Evolutionary conservation across 1,284 basidiomycete species (phyloP).

Genomic region (Anthracocystis walkeri): DNA sequence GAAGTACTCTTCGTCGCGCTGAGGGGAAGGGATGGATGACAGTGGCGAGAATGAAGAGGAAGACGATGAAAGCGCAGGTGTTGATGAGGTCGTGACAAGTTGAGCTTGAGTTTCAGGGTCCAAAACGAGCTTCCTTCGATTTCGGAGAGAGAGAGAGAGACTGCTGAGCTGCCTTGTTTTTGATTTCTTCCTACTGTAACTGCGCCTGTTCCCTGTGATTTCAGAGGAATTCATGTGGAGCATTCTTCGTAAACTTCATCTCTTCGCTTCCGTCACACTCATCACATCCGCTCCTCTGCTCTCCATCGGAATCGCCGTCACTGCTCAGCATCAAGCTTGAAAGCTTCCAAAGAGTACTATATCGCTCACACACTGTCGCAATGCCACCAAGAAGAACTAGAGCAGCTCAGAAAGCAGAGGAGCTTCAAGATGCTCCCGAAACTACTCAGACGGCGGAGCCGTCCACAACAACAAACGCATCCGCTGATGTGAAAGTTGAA

Average conservation of each 20-base stretch:
- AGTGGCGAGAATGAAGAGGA: background rate
- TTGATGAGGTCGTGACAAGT: slow-evolving; percentile 13
- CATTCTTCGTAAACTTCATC: background rate
- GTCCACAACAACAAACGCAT: background rate
- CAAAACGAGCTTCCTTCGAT: background rate
- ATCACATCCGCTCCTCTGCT: background rate
- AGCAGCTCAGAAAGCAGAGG: slow-evolving; percentile 26
- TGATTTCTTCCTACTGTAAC: background rate
- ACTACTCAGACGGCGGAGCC: background rate
- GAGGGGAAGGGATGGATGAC: background rate
- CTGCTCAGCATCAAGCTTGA: background rate
- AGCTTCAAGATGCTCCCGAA: background rate
- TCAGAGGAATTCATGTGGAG: slow-evolving; percentile 23
- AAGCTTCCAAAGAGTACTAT: background rate
- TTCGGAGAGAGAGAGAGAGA: slow-evolving; percentile 4
- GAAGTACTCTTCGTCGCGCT: background rate
- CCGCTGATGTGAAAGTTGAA: background rate
- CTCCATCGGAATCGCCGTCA: background rate
- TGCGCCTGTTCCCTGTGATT: slow-evolving; percentile 4
- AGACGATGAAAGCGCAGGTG: background rate
- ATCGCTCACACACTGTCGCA: background rate
- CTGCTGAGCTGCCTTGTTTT: slow-evolving; percentile 2
- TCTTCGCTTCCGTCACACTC: slow-evolving; percentile 9
- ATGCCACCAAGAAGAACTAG: slow-evolving; percentile 38
- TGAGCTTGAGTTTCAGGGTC: slow-evolving; percentile 18